A percentile compares a stretch with the other conserved stretches of the same genome.
Conservation (phyloP, 2,329 filamentous ascomycete species). For the Ceratocystis destructans region DNA sequence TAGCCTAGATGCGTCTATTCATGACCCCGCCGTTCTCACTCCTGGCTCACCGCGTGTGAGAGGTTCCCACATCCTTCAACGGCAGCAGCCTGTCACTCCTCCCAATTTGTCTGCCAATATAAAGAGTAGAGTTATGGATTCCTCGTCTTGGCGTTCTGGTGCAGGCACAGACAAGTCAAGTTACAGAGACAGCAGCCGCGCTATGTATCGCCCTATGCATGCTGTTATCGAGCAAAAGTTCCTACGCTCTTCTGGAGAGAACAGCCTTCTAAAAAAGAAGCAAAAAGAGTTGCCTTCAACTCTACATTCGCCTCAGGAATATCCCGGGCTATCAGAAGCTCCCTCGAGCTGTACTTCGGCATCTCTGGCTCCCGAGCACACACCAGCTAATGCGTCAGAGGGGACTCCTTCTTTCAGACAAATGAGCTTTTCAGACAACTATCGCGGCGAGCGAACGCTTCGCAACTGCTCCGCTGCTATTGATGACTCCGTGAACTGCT, state of each 20-base stretch:
- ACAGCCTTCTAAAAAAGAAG: neutral
- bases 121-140: neutral
- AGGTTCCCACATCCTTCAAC: neutral
- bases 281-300: neutral
- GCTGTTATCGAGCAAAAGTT: neutral
- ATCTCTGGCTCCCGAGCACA: neutral
- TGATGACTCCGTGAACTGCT: slow-evolving; percentile 33
- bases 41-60: neutral
- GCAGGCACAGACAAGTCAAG: neutral
- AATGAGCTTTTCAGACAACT: slow-evolving; percentile 26
- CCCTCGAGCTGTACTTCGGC: neutral
- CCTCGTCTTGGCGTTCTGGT: neutral
- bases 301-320: neutral
- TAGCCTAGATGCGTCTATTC: neutral
- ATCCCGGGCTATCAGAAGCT: neutral
- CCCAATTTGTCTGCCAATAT: neutral
- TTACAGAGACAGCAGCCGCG: neutral
- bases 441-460: slow-evolving; percentile 29
- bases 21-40: neutral
- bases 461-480: slow-evolving; percentile 31
- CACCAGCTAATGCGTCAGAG: neutral
- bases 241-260: neutral
- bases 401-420: slow-evolving; percentile 18
- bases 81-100: neutral
- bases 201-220: slow-evolving; percentile 14